phyloP scores from a whole-genome alignment of 1,139 yeast genomes.

The Candida sp. region DNA sequence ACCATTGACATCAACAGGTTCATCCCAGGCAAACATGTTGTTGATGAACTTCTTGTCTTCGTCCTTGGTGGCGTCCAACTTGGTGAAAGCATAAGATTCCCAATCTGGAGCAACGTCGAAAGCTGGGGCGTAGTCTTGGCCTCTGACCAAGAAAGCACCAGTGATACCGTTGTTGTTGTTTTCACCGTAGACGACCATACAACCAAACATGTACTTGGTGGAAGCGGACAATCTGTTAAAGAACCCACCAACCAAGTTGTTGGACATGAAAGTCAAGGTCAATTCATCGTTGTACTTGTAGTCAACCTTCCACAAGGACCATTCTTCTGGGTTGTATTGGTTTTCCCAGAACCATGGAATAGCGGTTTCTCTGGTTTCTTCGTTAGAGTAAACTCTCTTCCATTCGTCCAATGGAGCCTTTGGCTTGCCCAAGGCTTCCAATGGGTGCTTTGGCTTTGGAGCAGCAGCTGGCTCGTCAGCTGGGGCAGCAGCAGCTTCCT shows the following conservation, averaged over 20 bases:
- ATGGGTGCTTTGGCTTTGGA: slow-evolving; percentile 91
- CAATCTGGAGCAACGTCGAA: slow-evolving; percentile 99
- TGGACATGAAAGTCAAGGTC: slow-evolving; percentile 97
- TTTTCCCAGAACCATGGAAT: slow-evolving; percentile 98
- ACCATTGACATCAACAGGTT: slow-evolving; percentile 51
- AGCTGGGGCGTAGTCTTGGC: slow-evolving; percentile 90
- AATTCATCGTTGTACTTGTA: slow-evolving; percentile 99
- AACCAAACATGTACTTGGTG: slow-evolving; percentile 93
- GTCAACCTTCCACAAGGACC: slow-evolving; percentile 95
- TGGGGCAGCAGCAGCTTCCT: slow-evolving; percentile 41
- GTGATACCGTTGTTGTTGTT: slow-evolving; percentile 98
- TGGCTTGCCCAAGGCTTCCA: slow-evolving; percentile 79
- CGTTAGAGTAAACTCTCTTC: slow-evolving; percentile 98
- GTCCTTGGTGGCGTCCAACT: slow-evolving; percentile 43
- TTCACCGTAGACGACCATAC: slow-evolving; percentile 95
- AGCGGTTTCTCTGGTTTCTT: slow-evolving; percentile 94
- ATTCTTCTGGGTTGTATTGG: slow-evolving; percentile 89
- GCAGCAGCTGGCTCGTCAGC: slow-evolving; percentile 38
- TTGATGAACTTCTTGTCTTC: slow-evolving; percentile 44
- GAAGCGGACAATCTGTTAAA: slow-evolving; percentile 95
- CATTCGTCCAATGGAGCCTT: slow-evolving; percentile 85
- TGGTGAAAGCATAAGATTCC: slow-evolving; percentile 66
- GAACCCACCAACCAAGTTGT: slow-evolving; percentile 98
- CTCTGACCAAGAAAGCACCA: slow-evolving; percentile 96
- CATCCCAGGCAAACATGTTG: slow-evolving; percentile 59